Evolutionary conservation across 257 asterid species (phyloP), one percentile per base, ranked within the genome.

Genomic region (Rubia yunnanensis): DNA sequence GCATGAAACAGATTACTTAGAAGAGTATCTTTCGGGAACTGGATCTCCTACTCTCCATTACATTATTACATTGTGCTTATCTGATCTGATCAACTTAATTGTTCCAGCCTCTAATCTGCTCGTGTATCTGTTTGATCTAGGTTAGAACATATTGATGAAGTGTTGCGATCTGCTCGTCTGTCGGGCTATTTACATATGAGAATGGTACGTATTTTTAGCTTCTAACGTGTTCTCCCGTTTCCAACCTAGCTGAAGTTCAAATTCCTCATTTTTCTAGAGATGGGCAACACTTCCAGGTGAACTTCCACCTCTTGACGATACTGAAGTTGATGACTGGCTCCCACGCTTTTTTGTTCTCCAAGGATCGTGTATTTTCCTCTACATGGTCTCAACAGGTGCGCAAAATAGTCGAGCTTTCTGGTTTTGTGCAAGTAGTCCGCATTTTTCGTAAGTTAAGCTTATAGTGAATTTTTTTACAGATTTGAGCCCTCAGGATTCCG

Each of bases 261-360:
- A n/a, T 44, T 4, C 32, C 35, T 32, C 11, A 4, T 41, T 63
- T 59, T 71, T 24, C 34, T 60, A 72, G 76, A 72, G 76, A 57
- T 91, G 98, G 98, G 89, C 87, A 60, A 89, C 95, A 65, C 83
- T 91, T 71, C 98, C 98, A 1, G 96, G 98, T 61, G 98, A 91
- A 73, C 89, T 88, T 73, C 94, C 75, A 58, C 88, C 94, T 10
- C 70, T 91, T 1, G 98, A 91, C 74, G 96, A 91, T 70, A 71
- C 81, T 52, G 98, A 91, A 70, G 95, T 91, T 75, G 95, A 91
- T 67, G 98, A 91, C 74, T 88, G 98, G 98, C 80, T 88, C 76
- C 98, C 94, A 57, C 95, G 95, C 71, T 91, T 91, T 75, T 77
- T 91, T 63, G 94, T 91, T 65, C 96, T 91, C 72, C 98, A 88